A percentile compares a stretch with the other conserved stretches of the same genome.
phyloP scores from a whole-genome alignment of 1,284 basidiomycete genomes.

The Dichomitus squalens region DNA sequence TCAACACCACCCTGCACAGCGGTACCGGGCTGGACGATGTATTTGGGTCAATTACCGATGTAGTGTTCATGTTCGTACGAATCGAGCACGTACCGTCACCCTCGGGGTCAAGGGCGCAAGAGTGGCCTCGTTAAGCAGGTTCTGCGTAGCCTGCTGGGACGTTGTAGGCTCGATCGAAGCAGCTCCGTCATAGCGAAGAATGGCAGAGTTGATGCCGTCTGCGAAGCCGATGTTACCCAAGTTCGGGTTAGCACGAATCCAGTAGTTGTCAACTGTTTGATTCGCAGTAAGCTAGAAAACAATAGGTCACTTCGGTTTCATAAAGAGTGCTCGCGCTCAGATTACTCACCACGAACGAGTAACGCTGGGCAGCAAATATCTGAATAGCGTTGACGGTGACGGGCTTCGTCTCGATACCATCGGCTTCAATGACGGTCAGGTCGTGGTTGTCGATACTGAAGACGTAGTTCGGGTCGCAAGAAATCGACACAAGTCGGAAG shows the following conservation, averaged over 20 bases:
- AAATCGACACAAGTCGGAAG: conserved; percentile 52
- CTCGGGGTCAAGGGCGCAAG: conserved; percentile 19
- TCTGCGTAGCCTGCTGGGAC: conserved; percentile 24
- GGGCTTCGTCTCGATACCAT: conserved; percentile 35
- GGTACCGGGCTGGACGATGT: conserved; percentile 29
- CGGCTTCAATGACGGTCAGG: conserved; percentile 39
- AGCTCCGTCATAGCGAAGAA: conserved; percentile 39
- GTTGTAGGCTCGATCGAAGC: conserved; percentile 44
- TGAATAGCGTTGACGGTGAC: conserved; percentile 35
- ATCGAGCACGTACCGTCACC: conserved; percentile 6
- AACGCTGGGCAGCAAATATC: conserved; percentile 43
- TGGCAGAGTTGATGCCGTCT: conserved; percentile 40
- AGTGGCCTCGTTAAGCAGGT: conserved; percentile 33
- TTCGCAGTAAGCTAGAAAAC: conserved; percentile 15
- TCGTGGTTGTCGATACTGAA: conserved; percentile 40
- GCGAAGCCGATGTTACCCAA: conserved; percentile 32
- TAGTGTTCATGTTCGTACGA: background rate
- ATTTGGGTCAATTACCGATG: background rate
- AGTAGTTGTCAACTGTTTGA: conserved; percentile 21
- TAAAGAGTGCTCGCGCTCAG: background rate
- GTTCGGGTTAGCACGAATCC: conserved; percentile 33
- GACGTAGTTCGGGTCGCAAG: conserved; percentile 34
- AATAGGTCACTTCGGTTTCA: background rate
- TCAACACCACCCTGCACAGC: conserved; percentile 32
- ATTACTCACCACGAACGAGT: conserved; percentile 26